Evolutionary conservation across 2,329 filamentous ascomycete genomes (phyloP).

Genomic region (Cucurbitaria berberidis): DNA sequence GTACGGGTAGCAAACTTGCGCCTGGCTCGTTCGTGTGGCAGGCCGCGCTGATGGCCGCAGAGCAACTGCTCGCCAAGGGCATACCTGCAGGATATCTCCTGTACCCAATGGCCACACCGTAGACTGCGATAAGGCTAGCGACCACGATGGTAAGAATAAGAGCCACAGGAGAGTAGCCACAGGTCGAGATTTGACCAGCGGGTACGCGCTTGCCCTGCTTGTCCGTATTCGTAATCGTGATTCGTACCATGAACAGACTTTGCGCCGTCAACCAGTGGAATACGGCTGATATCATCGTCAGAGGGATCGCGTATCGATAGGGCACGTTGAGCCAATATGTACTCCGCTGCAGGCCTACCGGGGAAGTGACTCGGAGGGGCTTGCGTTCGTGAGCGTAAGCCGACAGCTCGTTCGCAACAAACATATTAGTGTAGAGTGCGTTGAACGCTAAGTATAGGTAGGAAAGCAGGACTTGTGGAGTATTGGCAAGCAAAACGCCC

Average conservation of each 20-base stretch:
- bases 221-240: constrained; percentile 14
- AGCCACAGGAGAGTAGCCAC: constrained; percentile 11
- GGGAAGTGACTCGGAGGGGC: constrained; percentile 47
- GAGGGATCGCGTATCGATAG: constrained; percentile 46
- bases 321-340: constrained; percentile 54
- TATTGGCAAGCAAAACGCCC: constrained; percentile 52
- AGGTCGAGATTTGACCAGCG: constrained; percentile 8
- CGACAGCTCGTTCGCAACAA: constrained; percentile 56
- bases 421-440: constrained; percentile 55
- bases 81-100: constrained; percentile 28
- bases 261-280: constrained; percentile 56
- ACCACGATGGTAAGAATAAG: constrained; percentile 20
- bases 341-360: constrained; percentile 45
- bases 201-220: neutral
- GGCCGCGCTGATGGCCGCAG: constrained; percentile 44
- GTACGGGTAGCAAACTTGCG: constrained; percentile 24
- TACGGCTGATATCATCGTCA: constrained; percentile 39
- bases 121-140: constrained; percentile 11
- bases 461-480: constrained; percentile 55
- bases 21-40: constrained; percentile 34
- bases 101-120: constrained; percentile 15
- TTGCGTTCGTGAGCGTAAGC: constrained; percentile 45
- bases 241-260: constrained; percentile 50
- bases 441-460: constrained; percentile 57
- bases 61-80: constrained; percentile 35